These are phyloP conservation scores for Coemansia sp. DNA, from an alignment of 192 early-diverging fungal species.

Conservation along the genomic window DNA sequence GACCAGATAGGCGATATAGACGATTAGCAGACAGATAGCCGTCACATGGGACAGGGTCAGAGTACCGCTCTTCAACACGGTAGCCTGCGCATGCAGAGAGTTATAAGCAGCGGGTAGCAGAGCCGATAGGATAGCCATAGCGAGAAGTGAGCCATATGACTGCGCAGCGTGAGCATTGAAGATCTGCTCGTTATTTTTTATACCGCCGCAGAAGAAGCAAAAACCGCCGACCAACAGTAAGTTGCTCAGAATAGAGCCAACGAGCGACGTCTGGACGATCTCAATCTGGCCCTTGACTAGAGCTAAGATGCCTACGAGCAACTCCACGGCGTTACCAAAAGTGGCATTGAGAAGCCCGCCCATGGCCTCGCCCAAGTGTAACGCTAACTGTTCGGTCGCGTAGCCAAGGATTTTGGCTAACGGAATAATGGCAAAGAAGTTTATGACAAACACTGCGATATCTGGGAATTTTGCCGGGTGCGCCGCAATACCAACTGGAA, in stretches of 20 bases:
- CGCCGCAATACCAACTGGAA: slow-evolving; percentile 79
- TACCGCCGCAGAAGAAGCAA: slow-evolving; percentile 87
- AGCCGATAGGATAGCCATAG: slow-evolving; percentile 69
- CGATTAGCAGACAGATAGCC: slow-evolving; percentile 68
- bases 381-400: slow-evolving; percentile 77
- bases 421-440: slow-evolving; percentile 91
- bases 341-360: slow-evolving; percentile 85
- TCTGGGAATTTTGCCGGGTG: slow-evolving; percentile 67
- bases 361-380: slow-evolving; percentile 65
- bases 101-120: slow-evolving; percentile 76
- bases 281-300: slow-evolving; percentile 74
- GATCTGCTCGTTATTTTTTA: slow-evolving; percentile 71
- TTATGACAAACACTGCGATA: slow-evolving; percentile 74
- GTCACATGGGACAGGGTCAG: slow-evolving; percentile 69
- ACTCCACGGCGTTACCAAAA: slow-evolving; percentile 86
- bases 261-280: slow-evolving; percentile 87
- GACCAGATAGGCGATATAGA: slow-evolving; percentile 67
- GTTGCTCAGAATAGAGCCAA: slow-evolving; percentile 92
- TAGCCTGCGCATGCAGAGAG: slow-evolving; percentile 41
- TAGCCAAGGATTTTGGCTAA: slow-evolving; percentile 82
- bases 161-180: slow-evolving; percentile 76
- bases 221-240: slow-evolving; percentile 84
- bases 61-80: slow-evolving; percentile 56
- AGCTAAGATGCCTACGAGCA: slow-evolving; percentile 84
- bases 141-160: slow-evolving; percentile 71